Percentiles rank a stretch among this genome's conserved stretches.
phyloP scores from a whole-genome alignment of 495 filamentous ascomycete species.

The Usnea hakonensis region DNA sequence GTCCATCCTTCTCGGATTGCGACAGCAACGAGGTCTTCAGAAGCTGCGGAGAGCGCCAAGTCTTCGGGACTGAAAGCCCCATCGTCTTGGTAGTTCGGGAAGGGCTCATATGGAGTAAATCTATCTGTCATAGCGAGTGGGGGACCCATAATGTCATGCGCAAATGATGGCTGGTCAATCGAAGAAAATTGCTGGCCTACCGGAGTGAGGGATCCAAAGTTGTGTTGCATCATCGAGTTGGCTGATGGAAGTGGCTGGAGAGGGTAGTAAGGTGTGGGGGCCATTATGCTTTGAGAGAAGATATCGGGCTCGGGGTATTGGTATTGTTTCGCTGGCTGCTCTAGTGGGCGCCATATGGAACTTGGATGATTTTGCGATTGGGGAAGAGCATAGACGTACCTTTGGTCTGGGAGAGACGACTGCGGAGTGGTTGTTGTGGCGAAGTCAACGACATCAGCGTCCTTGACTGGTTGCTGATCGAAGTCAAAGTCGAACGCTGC shows the following conservation, averaged over 20 bases:
- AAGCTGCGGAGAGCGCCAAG: not conserved
- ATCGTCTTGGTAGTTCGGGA: not conserved
- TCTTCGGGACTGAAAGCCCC: not conserved
- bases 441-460: not conserved
- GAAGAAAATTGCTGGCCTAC: not conserved
- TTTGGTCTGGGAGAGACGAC: not conserved
- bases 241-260: not conserved
- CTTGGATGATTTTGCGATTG: not conserved
- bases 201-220: not conserved
- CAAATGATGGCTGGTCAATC: not conserved
- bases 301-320: not conserved
- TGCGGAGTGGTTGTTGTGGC: not conserved
- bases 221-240: not conserved
- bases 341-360: not conserved
- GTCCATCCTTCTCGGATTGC: not conserved
- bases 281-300: not conserved
- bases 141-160: not conserved
- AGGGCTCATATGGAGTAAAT: not conserved
- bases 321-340: not conserved
- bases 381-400: not conserved
- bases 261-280: not conserved
- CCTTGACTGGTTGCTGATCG: not conserved
- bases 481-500: not conserved
- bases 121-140: not conserved
- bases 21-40: not conserved